These are phyloP conservation scores for Diaporthe sp. DNA, from an alignment of 2,329 filamentous ascomycete species.

Conservation along the genomic window DNA sequence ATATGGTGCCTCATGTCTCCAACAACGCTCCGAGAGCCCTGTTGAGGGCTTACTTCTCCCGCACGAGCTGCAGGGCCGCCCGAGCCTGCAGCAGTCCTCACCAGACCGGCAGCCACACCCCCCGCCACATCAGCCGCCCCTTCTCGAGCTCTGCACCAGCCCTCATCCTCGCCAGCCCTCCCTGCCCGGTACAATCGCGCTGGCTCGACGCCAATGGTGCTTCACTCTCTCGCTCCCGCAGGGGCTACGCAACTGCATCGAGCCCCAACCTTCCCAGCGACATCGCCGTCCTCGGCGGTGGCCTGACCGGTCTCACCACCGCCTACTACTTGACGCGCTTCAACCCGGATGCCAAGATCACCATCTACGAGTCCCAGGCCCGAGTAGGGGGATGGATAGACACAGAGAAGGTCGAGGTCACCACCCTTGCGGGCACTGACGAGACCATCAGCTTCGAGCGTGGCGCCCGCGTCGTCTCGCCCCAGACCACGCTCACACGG, in stretches of 20 bases:
- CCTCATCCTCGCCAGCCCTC: neutral
- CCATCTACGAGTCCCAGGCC: conserved; percentile 81
- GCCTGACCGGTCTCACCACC: conserved; percentile 84
- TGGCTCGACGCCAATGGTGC: neutral
- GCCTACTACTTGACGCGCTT: conserved; percentile 82
- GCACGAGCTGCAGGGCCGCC: neutral
- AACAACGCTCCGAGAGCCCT: conserved; percentile 35
- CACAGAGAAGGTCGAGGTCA: conserved; percentile 73
- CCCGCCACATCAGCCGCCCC: neutral
- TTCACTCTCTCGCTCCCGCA: neutral
- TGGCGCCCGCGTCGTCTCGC: conserved; percentile 83
- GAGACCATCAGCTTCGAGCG: conserved; percentile 81
- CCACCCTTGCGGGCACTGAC: conserved; percentile 65
- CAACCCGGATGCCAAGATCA: conserved; percentile 78
- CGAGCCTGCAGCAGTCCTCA: neutral
- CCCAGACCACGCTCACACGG: conserved; percentile 57
- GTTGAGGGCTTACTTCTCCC: conserved; percentile 2
- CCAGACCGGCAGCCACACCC: neutral
- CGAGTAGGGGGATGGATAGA: conserved; percentile 88
- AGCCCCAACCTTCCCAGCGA: conserved; percentile 43
- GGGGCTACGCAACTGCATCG: conserved; percentile 30
- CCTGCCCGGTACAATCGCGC: neutral
- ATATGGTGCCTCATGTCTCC: conserved; percentile 39
- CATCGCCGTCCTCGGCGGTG: conserved; percentile 82
- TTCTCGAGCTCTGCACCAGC: conserved; percentile 24